A percentile compares a stretch with the other conserved stretches of the same genome.
Conservation (phyloP, 2,329 filamentous ascomycete genomes). For the Pseudocercospora pini-densiflorae region DNA sequence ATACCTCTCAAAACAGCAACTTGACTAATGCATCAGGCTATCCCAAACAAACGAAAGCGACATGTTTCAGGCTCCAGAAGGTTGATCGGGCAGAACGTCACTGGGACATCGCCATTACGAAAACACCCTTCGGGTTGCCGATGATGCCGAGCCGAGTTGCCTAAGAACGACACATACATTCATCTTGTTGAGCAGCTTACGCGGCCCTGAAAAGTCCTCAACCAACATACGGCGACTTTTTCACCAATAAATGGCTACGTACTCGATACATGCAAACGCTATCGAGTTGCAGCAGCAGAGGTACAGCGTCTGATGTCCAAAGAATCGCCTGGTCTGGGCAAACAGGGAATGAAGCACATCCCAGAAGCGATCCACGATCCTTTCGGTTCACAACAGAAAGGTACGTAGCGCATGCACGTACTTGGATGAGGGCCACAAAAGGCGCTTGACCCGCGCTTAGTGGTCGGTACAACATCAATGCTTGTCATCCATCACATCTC, state of each 20-base stretch:
- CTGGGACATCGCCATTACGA: background rate
- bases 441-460: background rate
- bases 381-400: background rate
- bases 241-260: background rate
- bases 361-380: background rate
- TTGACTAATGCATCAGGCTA: conserved; percentile 83
- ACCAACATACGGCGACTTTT: background rate
- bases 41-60: conserved; percentile 84
- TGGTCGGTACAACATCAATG: background rate
- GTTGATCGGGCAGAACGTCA: background rate
- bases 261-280: background rate
- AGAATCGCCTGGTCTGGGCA: background rate
- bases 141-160: background rate
- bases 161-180: background rate
- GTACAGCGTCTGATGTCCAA: background rate
- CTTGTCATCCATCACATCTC: background rate
- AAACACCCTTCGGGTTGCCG: background rate
- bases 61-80: background rate
- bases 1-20: conserved; percentile 56
- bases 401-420: background rate
- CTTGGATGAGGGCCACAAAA: background rate
- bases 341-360: background rate
- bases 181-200: conserved; percentile 76
- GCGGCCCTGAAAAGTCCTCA: conserved; percentile 59
- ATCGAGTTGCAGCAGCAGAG: background rate